Conservation (phyloP, 306 rosid species). For the Bauhinia variegata region DNA sequence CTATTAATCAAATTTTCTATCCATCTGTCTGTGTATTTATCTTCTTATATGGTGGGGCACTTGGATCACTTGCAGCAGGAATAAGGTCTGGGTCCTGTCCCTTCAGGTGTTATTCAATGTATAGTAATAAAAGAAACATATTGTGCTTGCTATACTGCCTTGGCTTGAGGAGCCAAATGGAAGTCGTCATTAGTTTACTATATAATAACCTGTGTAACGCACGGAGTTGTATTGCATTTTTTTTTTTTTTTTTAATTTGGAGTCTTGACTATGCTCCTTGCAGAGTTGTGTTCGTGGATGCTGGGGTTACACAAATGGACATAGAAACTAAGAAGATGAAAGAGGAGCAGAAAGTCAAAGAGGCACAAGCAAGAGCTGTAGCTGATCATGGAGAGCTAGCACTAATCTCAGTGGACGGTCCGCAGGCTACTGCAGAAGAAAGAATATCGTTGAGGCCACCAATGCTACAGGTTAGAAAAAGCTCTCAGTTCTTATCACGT, state of each 20-base stretch:
- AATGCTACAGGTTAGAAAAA: constrained; percentile 81
- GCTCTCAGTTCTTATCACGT: constrained; percentile 16
- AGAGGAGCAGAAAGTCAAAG: constrained; percentile 82
- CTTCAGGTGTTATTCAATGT: constrained; percentile 11
- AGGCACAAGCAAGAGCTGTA: constrained; percentile 71
- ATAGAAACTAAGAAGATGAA: constrained; percentile 87
- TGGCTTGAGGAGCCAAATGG: neutral
- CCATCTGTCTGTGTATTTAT: neutral
- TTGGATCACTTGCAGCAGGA: neutral
- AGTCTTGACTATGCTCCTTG: constrained; percentile 12
- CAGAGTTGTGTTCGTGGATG: constrained; percentile 95
- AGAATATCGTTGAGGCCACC: constrained; percentile 87
- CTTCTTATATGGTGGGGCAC: neutral
- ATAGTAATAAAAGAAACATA: constrained; percentile 17
- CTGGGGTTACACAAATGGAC: constrained; percentile 88
- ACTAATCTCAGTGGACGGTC: constrained; percentile 80
- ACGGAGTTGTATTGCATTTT: no score
- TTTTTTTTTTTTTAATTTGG: no score
- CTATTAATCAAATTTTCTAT: constrained; percentile 15
- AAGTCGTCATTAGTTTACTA: neutral
- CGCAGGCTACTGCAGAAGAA: constrained; percentile 70
- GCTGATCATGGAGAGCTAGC: constrained; percentile 94
- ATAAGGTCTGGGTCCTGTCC: neutral
- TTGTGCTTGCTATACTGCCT: neutral
- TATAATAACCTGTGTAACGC: no score